Evolutionary conservation across 495 filamentous ascomycete genomes (phyloP), one percentile per base, ranked within the genome.

Genomic region (Aspergillus coremiiformis): DNA sequence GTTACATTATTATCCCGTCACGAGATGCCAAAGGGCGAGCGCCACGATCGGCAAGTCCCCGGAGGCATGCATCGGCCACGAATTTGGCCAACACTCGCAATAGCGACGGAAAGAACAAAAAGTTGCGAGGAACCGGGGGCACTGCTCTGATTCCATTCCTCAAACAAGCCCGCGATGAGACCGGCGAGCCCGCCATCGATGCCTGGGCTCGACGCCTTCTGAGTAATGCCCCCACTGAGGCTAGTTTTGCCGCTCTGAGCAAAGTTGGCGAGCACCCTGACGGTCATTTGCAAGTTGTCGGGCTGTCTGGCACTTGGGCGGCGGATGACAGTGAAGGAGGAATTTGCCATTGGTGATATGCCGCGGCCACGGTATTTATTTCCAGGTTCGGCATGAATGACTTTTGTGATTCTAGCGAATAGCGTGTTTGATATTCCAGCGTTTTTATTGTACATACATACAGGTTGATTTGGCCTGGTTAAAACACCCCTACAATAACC

Each of bases 81-180:
- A 89, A 91, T 58, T 75, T 94, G 3, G 87, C 86, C 4, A 83
- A 79, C 0, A 78, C 74, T 1, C 78, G 73, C 12, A 73, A 65
- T 39, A 72, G 70, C 54, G 74, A 71, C 51, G 66, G 62, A 51
- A 70, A 64, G 29, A 68, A 60, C 37, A 80, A 80, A 55, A 86
- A 84, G 52, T 76, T 97, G 0, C 87, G 84, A 29, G 93, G 93
- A 20, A 98, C 93, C 0, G 93, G 93, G 19, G 92, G 92, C 7
- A 96, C 92, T 0, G 85, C 90, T 1, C 70, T 97, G 54, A 95
- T 96, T 49, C 87, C 90, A 0, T 97, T 97, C 64, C 72, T 97
- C 46, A 95, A 95, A 63, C 92, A 97, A 66, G 91, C 92, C 2
- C 78, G 92, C 4, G 92, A 97, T 62, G 93, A 99, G 74, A 97